A percentile compares a stretch with the other conserved stretches of the same genome.
These are phyloP conservation scores for Ilex asprella DNA, from an alignment of 257 asterid genomes.

Conservation along the genomic window DNA sequence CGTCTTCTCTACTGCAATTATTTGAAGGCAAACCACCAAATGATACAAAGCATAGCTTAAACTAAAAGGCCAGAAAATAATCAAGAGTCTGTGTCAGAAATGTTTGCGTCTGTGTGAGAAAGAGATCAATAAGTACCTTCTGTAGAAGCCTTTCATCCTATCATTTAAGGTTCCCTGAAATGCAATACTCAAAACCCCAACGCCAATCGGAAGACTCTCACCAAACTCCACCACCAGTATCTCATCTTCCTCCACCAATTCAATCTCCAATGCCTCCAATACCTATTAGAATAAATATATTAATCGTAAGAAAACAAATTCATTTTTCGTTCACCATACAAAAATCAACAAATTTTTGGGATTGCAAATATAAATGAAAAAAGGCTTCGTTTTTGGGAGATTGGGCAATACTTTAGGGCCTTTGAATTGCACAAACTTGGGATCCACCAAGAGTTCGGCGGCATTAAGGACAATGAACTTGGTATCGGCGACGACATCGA, in stretches of 20 bases:
- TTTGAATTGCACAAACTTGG: conserved; percentile 49
- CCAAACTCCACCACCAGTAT: conserved; percentile 63
- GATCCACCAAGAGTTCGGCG: conserved; percentile 57
- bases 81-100: no score
- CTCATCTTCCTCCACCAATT: conserved; percentile 65
- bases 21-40: no score
- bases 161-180: conserved; percentile 82
- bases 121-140: conserved; percentile 41
- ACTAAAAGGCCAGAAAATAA: no score
- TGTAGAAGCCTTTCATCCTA: conserved; percentile 92
- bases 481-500: conserved; percentile 58
- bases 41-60: no score
- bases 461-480: conserved; percentile 83
- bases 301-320: no score
- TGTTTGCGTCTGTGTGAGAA: no score
- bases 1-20: no score
- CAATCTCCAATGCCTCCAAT: conserved; percentile 43
- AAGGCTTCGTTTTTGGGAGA: conserved; percentile 22
- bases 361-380: not conserved
- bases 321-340: no score
- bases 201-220: conserved; percentile 62
- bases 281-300: not conserved
- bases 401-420: conserved; percentile 6
- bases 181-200: conserved; percentile 55
- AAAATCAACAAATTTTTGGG: not conserved